These are phyloP conservation scores for Triglochin maritima DNA, from an alignment of 106 monocot species.

Conservation along the genomic window DNA sequence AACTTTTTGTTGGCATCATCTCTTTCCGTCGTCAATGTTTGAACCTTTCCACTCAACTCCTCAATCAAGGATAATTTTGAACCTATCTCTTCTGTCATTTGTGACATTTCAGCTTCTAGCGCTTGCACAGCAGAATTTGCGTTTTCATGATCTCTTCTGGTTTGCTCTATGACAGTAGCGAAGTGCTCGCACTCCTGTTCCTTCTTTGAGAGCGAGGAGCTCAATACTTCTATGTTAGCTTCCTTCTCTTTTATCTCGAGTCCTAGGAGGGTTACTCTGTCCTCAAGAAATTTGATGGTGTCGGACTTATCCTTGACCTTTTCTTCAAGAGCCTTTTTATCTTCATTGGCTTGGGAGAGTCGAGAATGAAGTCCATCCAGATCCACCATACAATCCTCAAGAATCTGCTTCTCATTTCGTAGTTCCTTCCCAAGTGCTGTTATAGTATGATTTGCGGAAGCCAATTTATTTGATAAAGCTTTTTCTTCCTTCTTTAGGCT, in stretches of 20 bases:
- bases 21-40: conserved; percentile 37
- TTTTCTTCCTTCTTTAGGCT: conserved; percentile 45
- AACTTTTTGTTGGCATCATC: conserved; percentile 31
- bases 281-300: conserved; percentile 37
- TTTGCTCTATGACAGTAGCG: conserved; percentile 32
- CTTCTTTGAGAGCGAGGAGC: conserved; percentile 28
- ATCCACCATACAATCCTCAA: conserved; percentile 38
- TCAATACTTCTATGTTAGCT: conserved; percentile 36
- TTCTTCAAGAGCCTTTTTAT: conserved; percentile 47
- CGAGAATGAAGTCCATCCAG: conserved; percentile 29
- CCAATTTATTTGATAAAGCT: conserved; percentile 38
- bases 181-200: conserved; percentile 43
- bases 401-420: conserved; percentile 28
- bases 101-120: conserved; percentile 38
- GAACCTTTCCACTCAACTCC: conserved; percentile 32
- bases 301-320: conserved; percentile 39
- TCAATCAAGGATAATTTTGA: conserved; percentile 29
- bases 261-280: conserved; percentile 38
- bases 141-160: conserved; percentile 32
- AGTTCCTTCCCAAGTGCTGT: conserved; percentile 46
- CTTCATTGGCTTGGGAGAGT: conserved; percentile 29
- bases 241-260: conserved; percentile 64
- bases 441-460: conserved; percentile 45
- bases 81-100: conserved; percentile 29
- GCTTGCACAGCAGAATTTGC: conserved; percentile 34